Conservation (phyloP, 129 eudicot species). For the Helianthus annuus region HanXRQr2.0-SUNRISE NC_035433.2:72518937-72519436, state of each 20-base stretch:
- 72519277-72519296: slow-evolving; percentile 76
- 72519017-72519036: slow-evolving; percentile 58
- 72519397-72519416: neutral
- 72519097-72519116: slow-evolving; percentile 53
- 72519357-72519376: no score
- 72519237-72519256: slow-evolving; percentile 91
- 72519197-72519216: slow-evolving; percentile 73
- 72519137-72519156: neutral
- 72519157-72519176: no score
- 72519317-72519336: slow-evolving; percentile 82
- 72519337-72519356: neutral
- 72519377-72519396: neutral
- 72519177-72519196: slow-evolving; percentile 46
- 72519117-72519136: neutral
- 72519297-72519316: slow-evolving; percentile 84
- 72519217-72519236: slow-evolving; percentile 93
- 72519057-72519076: slow-evolving; percentile 70
- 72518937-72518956: slow-evolving; percentile 41
- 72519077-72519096: slow-evolving; percentile 67
- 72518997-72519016: slow-evolving; percentile 58
- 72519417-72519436: neutral
- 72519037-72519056: slow-evolving; percentile 60
- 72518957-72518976: slow-evolving; percentile 74
- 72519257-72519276: slow-evolving; percentile 79
- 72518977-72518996: slow-evolving; percentile 70